Evolutionary conservation across 2,329 filamentous ascomycete species (phyloP), one percentile per base, ranked within the genome.

Genomic region (Zymoseptoria tritici): DNA sequence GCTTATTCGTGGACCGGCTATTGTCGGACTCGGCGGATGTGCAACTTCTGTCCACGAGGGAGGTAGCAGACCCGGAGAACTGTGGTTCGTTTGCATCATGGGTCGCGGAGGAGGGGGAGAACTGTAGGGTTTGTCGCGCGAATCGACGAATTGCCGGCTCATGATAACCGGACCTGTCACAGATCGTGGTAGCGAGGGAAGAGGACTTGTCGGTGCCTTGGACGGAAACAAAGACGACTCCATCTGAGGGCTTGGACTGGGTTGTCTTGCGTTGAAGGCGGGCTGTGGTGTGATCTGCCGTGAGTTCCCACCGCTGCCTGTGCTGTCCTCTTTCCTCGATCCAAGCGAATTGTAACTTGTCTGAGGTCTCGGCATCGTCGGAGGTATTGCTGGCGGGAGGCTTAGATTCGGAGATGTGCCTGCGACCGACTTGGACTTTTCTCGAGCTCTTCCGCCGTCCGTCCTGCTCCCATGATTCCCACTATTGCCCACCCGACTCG

Each of bases 121-220:
- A 26, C 62, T 65, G 59, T 71, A 72, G 8, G 70, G 66, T 61
- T 67, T 68, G 57, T 72, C 70, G 55, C 70, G 62, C 55, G 67
- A 69, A 59, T 72, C 70, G 58, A 72, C 67, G 65, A 71, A 71
- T 20, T 60, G 62, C 9, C 70, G 61, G 52, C 58, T 66, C 69
- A 72, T 59, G 31, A 57, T 65, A n/a, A 61, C 54, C 6, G 63
- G 52, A 4, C 61, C 57, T 51, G 59, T 57, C 11, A 56, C 24
- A 26, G 55, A 59, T 36, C 31, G 53, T 11, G 59, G 54, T 53
- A 50, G 54, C 21, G 31, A 36, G 29, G 63, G 55, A 56, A 59
- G 11, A 49, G 54, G 49, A 6, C 60, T 54, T 24, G 57, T 57
- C 7, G 58, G 60, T 20, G 59, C 51, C 55, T 57, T 64, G 24